Base-by-base conservation (phyloP, 2,329 filamentous ascomycete species). In the Daldinia eschscholtzii region DNA sequence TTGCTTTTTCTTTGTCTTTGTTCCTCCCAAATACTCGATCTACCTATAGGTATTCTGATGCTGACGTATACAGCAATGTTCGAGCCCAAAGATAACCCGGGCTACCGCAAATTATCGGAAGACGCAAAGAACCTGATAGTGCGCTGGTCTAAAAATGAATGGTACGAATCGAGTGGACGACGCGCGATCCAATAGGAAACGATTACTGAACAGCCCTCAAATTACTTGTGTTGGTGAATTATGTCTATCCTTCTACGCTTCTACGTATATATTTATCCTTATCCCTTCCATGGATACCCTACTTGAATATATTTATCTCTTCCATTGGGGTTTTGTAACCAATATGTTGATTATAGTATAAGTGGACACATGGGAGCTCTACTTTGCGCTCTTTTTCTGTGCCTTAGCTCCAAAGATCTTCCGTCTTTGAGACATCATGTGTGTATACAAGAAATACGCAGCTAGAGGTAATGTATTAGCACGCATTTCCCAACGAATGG, bases 341-440 rank as follows among this genome's bases (percentile, higher is more conserved):
- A 10, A 26, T 28, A 6, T 15, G 7, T n/a, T 18, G 10, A 2
- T 23, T 42, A 30, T 1, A 6, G 2, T 33, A 12, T 33, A 4
- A n/a, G 5, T 6, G 13, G 4, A 28, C 33, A 12, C 4, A 12
- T 28, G 23, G 1, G 52, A 66, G 28, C 35, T 61, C 68, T 75
- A 84, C 10, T 55, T 55, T 10, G 74, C 75, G 67, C 82, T 82
- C 77, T 86, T 84, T 53, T 76, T 75, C 39, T 57, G 55, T 30
- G 79, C 75, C 80, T 86, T 88, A 77, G 89, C 87, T 61, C 88
- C 87, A 83, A 93, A 84, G 61, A 95, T 88, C 86, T 93, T 97
- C 73, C 88, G 86, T 74, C 95, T 87, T 86, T 99, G 96, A 69
- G 86, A 86, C 85, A 98, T 93, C 96, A 99, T 98, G 81, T 99